Base-by-base conservation (phyloP, 192 early-diverging fungal genomes). In the Coemansia aciculifera region DNA sequence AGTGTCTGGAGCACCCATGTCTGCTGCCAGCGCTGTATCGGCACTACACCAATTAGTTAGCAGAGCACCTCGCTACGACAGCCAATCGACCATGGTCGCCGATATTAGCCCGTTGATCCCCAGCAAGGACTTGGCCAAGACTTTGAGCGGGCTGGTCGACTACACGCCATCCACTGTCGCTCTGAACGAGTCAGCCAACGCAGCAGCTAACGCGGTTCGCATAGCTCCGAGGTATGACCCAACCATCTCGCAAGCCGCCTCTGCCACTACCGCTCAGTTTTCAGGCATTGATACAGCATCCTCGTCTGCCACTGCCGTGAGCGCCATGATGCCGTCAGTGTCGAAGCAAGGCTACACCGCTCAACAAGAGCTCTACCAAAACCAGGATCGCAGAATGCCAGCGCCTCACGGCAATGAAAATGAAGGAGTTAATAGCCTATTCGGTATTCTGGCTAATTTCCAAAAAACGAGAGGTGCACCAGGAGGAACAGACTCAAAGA, bases 81-180 rank as follows among this genome's bases (percentile, higher is more conserved):
- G 54, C 31, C 54, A 57, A 29, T 57, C 54, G 13, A 57, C 54
- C 12, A 57, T 57, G 12, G 54, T 57, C 17, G 54, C 29, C 31
- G 54, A 57, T 4, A 57, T 57, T n/a, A 57, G 54, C 54, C 54
- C 54, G 31, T 29, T 57, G 24, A 57, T 57, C 31, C 54, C 54
- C 3, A 34, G 13, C 29, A 57, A 57, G 54, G 31, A 34, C 3
- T 6, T 57, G 13, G 13, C 10, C 9, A 34, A 34, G 2, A 57
- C 13, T 6, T 15, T 57, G 54, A 34, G 31, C 15, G 54, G 54
- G 54, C 31, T 57, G 54, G 27, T 15, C 13, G 54, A 34, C 54
- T 31, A 24, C 48, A 13, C 54, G 31, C 54, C 54, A 13, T 57
- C 54, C 5, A 13, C 11, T 4, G 13, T 29, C 29, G 54, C 27